Evolutionary conservation across 768 basidiomycete species (phyloP), one percentile per base, ranked within the genome.

Genomic region (Russula sp.): DNA sequence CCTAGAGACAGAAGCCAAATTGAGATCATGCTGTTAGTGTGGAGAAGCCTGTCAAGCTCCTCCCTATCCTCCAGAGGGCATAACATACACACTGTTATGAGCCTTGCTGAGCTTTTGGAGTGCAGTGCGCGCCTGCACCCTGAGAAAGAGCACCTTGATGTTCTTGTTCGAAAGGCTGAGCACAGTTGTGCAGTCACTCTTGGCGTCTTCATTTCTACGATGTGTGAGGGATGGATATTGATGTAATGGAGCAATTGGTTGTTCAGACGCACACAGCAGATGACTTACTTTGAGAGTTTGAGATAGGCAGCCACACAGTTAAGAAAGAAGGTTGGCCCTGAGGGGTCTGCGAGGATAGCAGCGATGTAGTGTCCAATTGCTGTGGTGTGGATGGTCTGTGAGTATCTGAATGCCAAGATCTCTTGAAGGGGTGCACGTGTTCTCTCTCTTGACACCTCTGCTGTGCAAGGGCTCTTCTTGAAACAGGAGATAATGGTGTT

Each of bases 261-360:
- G 10, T 22, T 18, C 24, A 34, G 10, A 56, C 46, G 42, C 11
- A n/a, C n/a, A n/a, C n/a, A 30, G 56, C 5, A 57, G 63, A 70
- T n/a, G 87, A 49, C 92, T 79, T 80, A 94, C 94, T 96, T 97
- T 83, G 86, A 87, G 78, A 96, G 83, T 81, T 94, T 95, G 65
- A 98, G 81, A 78, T 95, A 95, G 30, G 93, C 92, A 40, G 92
- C 90, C 3, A 93, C 91, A 49, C 95, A 85, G 72, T 98, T 98
- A 38, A 95, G 79, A 36, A 88, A 86, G 67, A 87, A 90, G 0
- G 91, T 89, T n/a, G 83, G 78, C 70, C 96, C 91, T 0, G 73
- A 77, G 13, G 77, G 73, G 74, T 95, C 88, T 1, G 86, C 82
- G 22, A 92, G 73, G 52, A 89, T 84, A 5, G 95, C 94, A 1